phyloP scores from a whole-genome alignment of 768 basidiomycete species.

The Naganishia vishniacii region DNA sequence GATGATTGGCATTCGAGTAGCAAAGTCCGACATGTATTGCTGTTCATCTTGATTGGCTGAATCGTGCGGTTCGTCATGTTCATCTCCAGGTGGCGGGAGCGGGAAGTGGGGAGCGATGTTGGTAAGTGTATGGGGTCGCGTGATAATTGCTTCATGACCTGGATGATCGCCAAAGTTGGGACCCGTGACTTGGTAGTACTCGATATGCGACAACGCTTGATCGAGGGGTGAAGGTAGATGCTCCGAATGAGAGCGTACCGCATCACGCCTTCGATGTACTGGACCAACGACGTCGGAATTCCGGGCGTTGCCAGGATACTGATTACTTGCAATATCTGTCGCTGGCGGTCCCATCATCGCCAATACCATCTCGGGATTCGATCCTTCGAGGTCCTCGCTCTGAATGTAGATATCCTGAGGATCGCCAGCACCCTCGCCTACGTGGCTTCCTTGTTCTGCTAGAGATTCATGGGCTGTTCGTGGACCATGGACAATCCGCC shows the following conservation, averaged over 20 bases:
- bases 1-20: conserved; percentile 1
- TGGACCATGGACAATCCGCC: background rate
- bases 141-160: background rate
- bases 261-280: background rate
- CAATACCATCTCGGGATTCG: conserved; percentile 16
- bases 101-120: conserved; percentile 14
- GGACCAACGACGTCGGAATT: background rate
- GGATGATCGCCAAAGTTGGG: conserved; percentile 18
- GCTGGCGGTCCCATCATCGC: conserved; percentile 12
- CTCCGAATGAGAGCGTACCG: background rate
- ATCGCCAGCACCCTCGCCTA: background rate
- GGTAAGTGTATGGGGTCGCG: background rate
- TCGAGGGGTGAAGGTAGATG: conserved; percentile 4
- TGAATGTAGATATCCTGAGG: conserved; percentile 10
- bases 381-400: background rate
- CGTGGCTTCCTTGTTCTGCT: background rate
- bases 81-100: background rate
- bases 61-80: background rate
- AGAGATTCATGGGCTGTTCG: background rate
- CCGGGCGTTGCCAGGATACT: background rate
- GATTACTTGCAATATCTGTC: background rate
- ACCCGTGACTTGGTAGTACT: conserved; percentile 24
- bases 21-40: conserved; percentile 13
- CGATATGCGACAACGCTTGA: conserved; percentile 22
- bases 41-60: conserved; percentile 1